Conservation (phyloP, 306 rosid species). For the Lathyrus aphaca region DNA sequence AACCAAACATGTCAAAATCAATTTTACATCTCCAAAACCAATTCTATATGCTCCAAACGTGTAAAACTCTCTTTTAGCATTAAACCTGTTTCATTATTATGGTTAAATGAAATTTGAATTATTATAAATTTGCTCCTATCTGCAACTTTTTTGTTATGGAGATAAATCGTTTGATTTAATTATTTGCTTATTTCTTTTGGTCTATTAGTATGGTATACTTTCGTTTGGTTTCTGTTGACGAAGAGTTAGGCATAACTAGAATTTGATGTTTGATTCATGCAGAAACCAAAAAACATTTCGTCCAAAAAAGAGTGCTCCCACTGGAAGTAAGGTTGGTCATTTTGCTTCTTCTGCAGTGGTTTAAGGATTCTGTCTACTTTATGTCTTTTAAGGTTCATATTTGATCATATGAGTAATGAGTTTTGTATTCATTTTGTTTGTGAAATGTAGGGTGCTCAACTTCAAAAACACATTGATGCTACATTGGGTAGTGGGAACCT, state of each 20-base stretch:
- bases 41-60: neutral
- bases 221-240: neutral
- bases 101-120: neutral
- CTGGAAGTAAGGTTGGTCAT: constrained; percentile 76
- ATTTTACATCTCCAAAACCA: no score
- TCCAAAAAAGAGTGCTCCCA: constrained; percentile 82
- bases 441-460: constrained; percentile 78
- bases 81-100: constrained; percentile 11
- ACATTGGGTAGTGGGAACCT: constrained; percentile 91
- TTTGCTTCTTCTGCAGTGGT: neutral
- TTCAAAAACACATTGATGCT: constrained; percentile 82
- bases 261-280: constrained; percentile 44
- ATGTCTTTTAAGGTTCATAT: neutral
- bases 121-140: neutral
- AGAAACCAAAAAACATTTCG: constrained; percentile 89
- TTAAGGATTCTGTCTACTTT: constrained; percentile 10
- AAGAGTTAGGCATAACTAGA: neutral
- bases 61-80: constrained; percentile 17
- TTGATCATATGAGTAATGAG: neutral
- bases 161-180: constrained; percentile 27
- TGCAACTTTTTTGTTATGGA: neutral
- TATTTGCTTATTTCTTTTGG: neutral
- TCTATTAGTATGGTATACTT: neutral
- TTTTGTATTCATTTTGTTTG: constrained; percentile 20
- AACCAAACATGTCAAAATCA: no score